phyloP scores from a whole-genome alignment of 371 early-diverging fungal genomes.

The Conidiobolus incongruus region DNA sequence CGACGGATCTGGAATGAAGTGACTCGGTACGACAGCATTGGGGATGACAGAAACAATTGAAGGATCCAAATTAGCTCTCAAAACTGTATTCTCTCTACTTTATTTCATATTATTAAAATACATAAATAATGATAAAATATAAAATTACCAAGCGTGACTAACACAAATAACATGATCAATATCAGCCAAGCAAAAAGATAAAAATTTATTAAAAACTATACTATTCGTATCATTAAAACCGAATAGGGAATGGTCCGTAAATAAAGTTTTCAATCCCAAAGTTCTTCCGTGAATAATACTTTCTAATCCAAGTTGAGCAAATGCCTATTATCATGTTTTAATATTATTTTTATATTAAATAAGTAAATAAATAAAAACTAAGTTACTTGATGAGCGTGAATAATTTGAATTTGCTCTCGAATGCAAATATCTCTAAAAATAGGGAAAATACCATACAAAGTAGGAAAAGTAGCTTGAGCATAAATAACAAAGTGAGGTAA shows the following conservation, averaged over 20 bases:
- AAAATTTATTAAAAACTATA: conserved; percentile 84
- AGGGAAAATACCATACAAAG: conserved; percentile 77
- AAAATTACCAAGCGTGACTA: conserved; percentile 69
- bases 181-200: conserved; percentile 85
- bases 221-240: conserved; percentile 88
- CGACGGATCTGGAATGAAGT: conserved; percentile 68
- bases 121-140: background rate
- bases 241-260: conserved; percentile 98
- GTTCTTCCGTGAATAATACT: conserved; percentile 89
- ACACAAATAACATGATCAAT: conserved; percentile 96
- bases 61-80: conserved; percentile 79
- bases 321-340: conserved; percentile 29
- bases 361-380: background rate
- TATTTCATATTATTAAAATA: background rate
- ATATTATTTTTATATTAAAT: no score
- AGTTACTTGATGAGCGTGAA: conserved; percentile 88
- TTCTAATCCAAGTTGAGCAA: conserved; percentile 88
- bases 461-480: conserved; percentile 81
- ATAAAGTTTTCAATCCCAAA: conserved; percentile 84
- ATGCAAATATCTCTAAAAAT: conserved; percentile 81
- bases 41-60: conserved; percentile 93
- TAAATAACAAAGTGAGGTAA: conserved; percentile 71
- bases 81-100: conserved; percentile 93
- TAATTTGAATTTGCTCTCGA: conserved; percentile 81
- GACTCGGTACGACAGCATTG: conserved; percentile 86